Conservation (phyloP, 331 rosid species). For the Spiraea crenata region DNA sequence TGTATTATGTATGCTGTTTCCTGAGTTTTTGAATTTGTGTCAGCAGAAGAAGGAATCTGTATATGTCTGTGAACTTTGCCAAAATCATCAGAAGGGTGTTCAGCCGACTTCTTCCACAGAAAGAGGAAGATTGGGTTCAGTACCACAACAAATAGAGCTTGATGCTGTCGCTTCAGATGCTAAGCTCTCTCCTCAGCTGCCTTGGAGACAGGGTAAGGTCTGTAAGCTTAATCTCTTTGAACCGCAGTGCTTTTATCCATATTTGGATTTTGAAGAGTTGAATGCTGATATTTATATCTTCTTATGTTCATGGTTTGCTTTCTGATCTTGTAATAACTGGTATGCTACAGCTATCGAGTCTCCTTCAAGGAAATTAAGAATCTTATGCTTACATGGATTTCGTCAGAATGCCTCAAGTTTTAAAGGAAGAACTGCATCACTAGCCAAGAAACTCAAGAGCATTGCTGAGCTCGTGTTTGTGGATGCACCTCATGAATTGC, state of each 20-base stretch:
- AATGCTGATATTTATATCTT: conserved; percentile 6
- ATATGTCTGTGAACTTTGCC: conserved; percentile 79
- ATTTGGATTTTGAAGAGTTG: conserved; percentile 1
- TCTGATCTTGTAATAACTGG: conserved; percentile 15
- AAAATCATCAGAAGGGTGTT: conserved; percentile 62
- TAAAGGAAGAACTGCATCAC: conserved; percentile 88
- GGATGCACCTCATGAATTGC: conserved; percentile 81
- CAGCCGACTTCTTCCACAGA: conserved; percentile 32
- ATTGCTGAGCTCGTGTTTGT: conserved; percentile 63
- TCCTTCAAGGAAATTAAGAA: conserved; percentile 61
- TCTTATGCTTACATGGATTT: conserved; percentile 92
- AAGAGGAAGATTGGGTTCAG: conserved; percentile 33
- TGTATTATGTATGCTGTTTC: conserved; percentile 9
- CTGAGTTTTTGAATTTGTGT: conserved; percentile 27
- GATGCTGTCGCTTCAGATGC: conserved; percentile 32
- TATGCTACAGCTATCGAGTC: conserved; percentile 46
- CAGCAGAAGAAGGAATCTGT: conserved; percentile 46
- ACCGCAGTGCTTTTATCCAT: conserved; percentile 1
- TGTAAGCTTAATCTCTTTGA: conserved; percentile 35
- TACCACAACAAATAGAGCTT: conserved; percentile 31
- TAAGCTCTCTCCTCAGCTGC: conserved; percentile 34
- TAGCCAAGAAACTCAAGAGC: conserved; percentile 77
- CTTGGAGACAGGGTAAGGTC: conserved; percentile 75
- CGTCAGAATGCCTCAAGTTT: conserved; percentile 88
- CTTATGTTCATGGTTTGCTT: conserved; percentile 13